Base-by-base conservation (phyloP, 2,329 filamentous ascomycete species). In the Aspergillus uvarum region DNA sequence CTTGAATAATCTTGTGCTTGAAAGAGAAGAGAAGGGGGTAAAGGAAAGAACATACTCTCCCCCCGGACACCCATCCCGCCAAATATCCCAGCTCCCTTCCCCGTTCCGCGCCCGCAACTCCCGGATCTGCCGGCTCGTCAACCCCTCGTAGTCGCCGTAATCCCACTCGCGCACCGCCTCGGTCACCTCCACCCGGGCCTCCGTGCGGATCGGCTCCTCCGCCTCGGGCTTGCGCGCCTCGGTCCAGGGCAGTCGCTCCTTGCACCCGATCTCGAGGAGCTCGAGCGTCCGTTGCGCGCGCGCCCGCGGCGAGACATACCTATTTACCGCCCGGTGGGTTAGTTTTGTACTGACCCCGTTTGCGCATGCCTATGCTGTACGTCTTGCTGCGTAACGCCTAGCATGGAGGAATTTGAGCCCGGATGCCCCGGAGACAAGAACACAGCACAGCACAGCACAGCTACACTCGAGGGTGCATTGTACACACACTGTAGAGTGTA, bases 251-350 rank as follows among this genome's bases (percentile, higher is more conserved):
- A 93, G 80, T 1, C 83, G 80, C 47, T 87, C 84, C n/a, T 79
- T 76, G 71, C 88, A 87, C 53, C 88, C 90, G 21, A 96, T 80
- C 67, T 90, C 85, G 26, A 97, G 86, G 51, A 97, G 85, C 74
- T 96, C 92, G 71, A 97, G 89, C n/a, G 93, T 98, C 54, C 87
- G 85, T 76, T 95, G 92, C 21, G 94, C 92, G 60, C 93, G 89
- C 63, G 84, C 86, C 51, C 93, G 89, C 2, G 93, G 94, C 2
- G 91, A 96, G 47, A 97, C 92, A 76, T 94, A 96, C 68, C 84
- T 85, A 59, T 59, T 50, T 3, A 38, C 51, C 54, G 32, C 11
- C 35, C 56, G 54, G 49, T 19, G 3, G 3, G 6, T 44, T 19
- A 44, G 38, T 19, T 5, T 44, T 19, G 38, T 8, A 1, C 19